Percentiles rank a stretch among this genome's conserved stretches.
These are phyloP conservation scores for Dacryopinax primogenitus DNA, from an alignment of 768 basidiomycete species.

Conservation along the genomic window DNA sequence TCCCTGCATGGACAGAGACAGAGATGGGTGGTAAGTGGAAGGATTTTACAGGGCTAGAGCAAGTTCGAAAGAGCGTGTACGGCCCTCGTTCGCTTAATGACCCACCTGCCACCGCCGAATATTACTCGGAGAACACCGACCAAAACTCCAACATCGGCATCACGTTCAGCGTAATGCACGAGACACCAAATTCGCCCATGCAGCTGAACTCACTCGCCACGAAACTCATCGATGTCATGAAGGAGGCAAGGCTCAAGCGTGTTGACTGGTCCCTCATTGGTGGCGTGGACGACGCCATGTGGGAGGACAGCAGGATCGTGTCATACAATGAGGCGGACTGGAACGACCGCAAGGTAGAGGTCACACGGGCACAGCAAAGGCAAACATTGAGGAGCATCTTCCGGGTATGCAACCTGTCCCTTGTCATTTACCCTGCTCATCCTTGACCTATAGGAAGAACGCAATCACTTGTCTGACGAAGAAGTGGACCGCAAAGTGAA, in stretches of 20 bases:
- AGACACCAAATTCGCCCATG: background rate
- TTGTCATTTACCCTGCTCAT: background rate
- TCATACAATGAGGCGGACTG: background rate
- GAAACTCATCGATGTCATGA: background rate
- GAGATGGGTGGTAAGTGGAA: too few species aligned
- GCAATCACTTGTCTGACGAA: background rate
- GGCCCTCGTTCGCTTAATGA: too few species aligned
- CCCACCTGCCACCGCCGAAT: too few species aligned
- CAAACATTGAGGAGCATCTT: background rate
- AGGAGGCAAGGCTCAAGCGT: background rate
- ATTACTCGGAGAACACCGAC: background rate
- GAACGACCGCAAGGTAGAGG: background rate
- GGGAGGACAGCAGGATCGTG: background rate
- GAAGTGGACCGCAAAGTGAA: background rate
- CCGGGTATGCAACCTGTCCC: background rate
- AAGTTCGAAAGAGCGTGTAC: background rate
- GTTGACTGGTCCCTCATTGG: background rate
- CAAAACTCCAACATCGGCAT: background rate
- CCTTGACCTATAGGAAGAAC: background rate
- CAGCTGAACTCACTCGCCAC: background rate
- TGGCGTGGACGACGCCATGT: background rate
- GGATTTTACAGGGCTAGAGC: background rate
- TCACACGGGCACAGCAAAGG: background rate
- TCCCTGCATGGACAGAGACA: background rate
- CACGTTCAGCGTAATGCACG: background rate